Percentiles rank a stretch among this genome's conserved stretches.
Evolutionary conservation across 495 filamentous ascomycete species (phyloP).

Genomic region (Emericellopsis terricola): DNA sequence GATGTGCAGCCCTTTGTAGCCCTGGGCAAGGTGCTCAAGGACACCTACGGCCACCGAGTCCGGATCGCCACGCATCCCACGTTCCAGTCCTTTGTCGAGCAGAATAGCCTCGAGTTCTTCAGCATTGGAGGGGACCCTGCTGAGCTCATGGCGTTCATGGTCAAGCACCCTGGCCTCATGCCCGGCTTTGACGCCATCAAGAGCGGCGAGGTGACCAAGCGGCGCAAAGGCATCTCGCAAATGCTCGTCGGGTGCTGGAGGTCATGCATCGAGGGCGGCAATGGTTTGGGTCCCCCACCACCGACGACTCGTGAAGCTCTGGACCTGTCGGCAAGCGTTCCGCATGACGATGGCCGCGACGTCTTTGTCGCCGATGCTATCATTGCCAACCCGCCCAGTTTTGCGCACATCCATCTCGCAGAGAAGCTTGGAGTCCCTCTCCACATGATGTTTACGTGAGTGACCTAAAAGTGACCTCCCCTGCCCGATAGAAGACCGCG

Average conservation of each 20-base stretch:
- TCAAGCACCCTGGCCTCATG: conserved; percentile 59
- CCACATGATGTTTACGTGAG: conserved; percentile 42
- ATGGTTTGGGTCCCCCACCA: conserved; percentile 10
- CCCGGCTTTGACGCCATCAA: conserved; percentile 45
- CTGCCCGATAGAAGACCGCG: too few species aligned
- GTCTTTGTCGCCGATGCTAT: conserved; percentile 56
- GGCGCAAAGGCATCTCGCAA: conserved; percentile 41
- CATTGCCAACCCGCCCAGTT: conserved; percentile 49
- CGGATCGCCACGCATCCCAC: conserved; percentile 50
- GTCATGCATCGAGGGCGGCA: conserved; percentile 36
- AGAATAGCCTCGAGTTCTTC: conserved; percentile 53
- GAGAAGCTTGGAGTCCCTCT: conserved; percentile 46
- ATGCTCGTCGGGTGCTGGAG: conserved; percentile 46
- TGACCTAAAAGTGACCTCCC: too few species aligned
- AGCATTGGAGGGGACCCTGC: conserved; percentile 53
- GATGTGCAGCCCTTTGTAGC: conserved; percentile 66
- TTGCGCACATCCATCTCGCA: conserved; percentile 47
- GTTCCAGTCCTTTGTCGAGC: conserved; percentile 48
- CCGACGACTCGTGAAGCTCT: conserved; percentile 6
- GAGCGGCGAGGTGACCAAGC: conserved; percentile 41
- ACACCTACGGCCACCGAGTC: conserved; percentile 50
- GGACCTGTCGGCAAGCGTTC: conserved; percentile 7
- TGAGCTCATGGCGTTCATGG: conserved; percentile 69
- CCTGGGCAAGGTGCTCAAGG: conserved; percentile 48
- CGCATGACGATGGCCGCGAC: conserved; percentile 10